Conservation (phyloP, 805 yeast species). For the Metschnikowia dekortorum region DNA sequence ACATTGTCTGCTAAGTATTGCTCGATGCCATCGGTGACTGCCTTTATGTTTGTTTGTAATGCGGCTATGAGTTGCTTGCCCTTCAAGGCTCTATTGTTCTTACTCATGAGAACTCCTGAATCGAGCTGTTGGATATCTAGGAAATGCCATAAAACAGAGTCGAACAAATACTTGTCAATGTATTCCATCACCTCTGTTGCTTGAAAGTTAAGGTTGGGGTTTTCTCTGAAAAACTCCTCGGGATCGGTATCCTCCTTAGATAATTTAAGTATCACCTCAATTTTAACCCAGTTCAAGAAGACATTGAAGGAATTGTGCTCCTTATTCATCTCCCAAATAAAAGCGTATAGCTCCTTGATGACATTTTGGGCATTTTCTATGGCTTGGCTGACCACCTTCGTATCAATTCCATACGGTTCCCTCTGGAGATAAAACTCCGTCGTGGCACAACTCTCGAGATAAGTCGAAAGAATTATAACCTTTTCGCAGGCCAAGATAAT, state of each 20-base stretch:
- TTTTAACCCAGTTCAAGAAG: conserved; percentile 43
- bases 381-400: conserved; percentile 5
- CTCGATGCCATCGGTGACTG: conserved; percentile 25
- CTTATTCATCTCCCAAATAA: conserved; percentile 41
- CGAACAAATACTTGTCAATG: conserved; percentile 9
- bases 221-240: conserved; percentile 11
- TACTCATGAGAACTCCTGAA: conserved; percentile 7
- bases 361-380: conserved; percentile 19
- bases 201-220: conserved; percentile 13
- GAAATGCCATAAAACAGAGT: conserved; percentile 9
- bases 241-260: conserved; percentile 34
- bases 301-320: conserved; percentile 45
- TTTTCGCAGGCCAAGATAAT: conserved; percentile 56
- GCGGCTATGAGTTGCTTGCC: neutral
- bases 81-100: neutral
- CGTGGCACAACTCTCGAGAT: conserved; percentile 32
- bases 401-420: conserved; percentile 9
- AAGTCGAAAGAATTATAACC: conserved; percentile 42
- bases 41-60: conserved; percentile 4
- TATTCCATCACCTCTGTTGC: conserved; percentile 15
- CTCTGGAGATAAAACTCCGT: conserved; percentile 7
- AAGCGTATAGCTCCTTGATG: conserved; percentile 30
- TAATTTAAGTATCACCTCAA: conserved; percentile 33
- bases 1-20: conserved; percentile 21
- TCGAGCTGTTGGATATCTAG: conserved; percentile 3